Base-by-base conservation (phyloP, 306 rosid genomes). In the Sophora flavescens region DNA sequence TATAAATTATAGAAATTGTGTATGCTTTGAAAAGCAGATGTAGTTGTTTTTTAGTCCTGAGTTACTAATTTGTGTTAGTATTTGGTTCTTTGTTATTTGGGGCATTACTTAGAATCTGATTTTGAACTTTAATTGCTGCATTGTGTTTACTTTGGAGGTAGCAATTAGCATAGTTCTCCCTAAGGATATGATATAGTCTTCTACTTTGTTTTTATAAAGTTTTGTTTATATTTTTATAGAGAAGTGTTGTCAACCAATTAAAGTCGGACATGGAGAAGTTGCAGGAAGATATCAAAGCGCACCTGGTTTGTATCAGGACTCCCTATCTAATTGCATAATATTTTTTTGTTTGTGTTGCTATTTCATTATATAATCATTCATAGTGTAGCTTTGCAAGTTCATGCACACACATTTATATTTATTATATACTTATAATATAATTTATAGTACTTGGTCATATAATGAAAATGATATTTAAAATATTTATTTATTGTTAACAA, bases 221-320 rank as follows among this genome's bases (percentile, higher is more conserved):
- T 68, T 75, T 68, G 62, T 77, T 63, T 83, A 17, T 77, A 47
- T 67, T 81, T 78, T 78, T 63, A 44, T 85, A 96, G 97, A 88
- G 98, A 86, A 75, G 87, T 71, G 74, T 87, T 9, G 94, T 96
- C 68, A 89, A 93, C 81, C 96, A 96, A 75, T 89, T 96, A 81
- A 87, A 87, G 85, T 89, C 85, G 42, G 99, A 92, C 77, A 83
- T 96, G 96, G 98, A 91, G 83, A 76, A 1, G 77, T 82, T 96
- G 61, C 91, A 86, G 76, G 86, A 84, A 81, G 98, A 87, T 74
- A 89, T 92, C 88, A 92, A 87, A 83, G 87, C 85, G 1, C 93
- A 74, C 18, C 78, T 91, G 97, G 99, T 96, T 84, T 64, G 96
- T 86, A 74, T 78, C 62, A 26, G 33, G 74, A 22, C 53, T 58